phyloP scores from a whole-genome alignment of 768 basidiomycete species.

The Boletus reticulatus region DNA sequence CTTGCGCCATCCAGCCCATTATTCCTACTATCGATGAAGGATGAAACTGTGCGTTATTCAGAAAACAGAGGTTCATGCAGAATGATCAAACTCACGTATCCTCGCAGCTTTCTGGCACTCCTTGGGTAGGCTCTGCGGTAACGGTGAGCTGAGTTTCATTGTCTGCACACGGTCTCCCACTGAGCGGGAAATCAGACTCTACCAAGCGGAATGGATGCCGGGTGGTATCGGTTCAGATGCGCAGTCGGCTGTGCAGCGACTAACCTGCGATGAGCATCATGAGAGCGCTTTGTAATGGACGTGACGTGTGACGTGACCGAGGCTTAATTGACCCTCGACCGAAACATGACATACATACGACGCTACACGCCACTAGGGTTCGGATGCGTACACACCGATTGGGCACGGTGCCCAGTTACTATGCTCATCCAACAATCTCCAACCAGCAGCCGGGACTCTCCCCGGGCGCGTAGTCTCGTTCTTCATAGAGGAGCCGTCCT shows the following conservation, averaged over 20 bases:
- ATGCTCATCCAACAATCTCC: conserved; percentile 46
- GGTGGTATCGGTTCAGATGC: conserved; percentile 6
- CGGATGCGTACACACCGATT: conserved; percentile 51
- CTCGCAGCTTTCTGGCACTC: conserved; percentile 87
- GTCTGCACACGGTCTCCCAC: neutral
- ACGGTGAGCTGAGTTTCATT: conserved; percentile 51
- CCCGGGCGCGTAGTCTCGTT: neutral
- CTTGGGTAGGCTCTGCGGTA: conserved; percentile 61
- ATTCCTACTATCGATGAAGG: conserved; percentile 78
- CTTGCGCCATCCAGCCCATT: conserved; percentile 81
- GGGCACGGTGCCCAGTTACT: conserved; percentile 64
- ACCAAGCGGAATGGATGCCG: neutral
- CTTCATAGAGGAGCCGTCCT: neutral
- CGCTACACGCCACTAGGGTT: conserved; percentile 3
- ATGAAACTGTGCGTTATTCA: conserved; percentile 53
- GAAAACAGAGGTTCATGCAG: neutral
- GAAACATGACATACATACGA: neutral
- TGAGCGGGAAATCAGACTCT: neutral
- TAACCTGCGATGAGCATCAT: neutral
- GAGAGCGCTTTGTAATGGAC: conserved; percentile 15
- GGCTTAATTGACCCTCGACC: neutral
- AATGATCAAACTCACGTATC: conserved; percentile 56
- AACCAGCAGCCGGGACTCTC: conserved; percentile 38
- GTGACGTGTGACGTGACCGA: conserved; percentile 22
- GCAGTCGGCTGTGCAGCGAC: conserved; percentile 19